A percentile compares a stretch with the other conserved stretches of the same genome.
These are phyloP conservation scores for Penicillium sp. DNA, from an alignment of 2,329 filamentous ascomycete species.

Conservation along the genomic window DNA sequence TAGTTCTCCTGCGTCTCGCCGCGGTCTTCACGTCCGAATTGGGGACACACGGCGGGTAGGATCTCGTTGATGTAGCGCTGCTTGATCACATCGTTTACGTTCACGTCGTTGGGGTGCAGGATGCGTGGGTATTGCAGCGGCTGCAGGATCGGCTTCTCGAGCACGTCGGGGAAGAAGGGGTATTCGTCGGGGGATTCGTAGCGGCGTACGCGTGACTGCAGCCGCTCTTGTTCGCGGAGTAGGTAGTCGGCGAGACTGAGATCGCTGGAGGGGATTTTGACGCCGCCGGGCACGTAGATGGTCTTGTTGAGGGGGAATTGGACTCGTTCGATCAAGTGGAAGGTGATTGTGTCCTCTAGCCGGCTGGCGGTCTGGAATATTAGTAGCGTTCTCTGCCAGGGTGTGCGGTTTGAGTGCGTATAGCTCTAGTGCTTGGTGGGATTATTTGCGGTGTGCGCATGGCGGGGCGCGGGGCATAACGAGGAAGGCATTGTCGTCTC, in stretches of 20 bases:
- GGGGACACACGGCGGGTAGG: slow-evolving; percentile 75
- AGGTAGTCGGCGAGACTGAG: slow-evolving; percentile 94
- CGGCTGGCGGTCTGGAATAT: slow-evolving; percentile 55
- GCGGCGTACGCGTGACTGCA: slow-evolving; percentile 89
- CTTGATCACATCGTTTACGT: slow-evolving; percentile 85
- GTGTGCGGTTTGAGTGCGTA: background rate
- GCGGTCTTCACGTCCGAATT: slow-evolving; percentile 69
- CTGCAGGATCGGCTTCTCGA: slow-evolving; percentile 77
- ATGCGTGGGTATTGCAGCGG: slow-evolving; percentile 84
- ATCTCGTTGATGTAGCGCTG: slow-evolving; percentile 76
- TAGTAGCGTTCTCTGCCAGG: slow-evolving; percentile 1
- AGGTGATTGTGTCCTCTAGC: slow-evolving; percentile 95
- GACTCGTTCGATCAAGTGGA: slow-evolving; percentile 94
- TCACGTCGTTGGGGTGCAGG: slow-evolving; percentile 81
- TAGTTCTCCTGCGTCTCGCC: slow-evolving; percentile 92
- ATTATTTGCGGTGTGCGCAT: slow-evolving; percentile 1
- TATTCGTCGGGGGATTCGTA: slow-evolving; percentile 97
- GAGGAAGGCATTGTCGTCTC: background rate
- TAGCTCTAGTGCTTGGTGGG: background rate
- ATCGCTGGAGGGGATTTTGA: slow-evolving; percentile 66
- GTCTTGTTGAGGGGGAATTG: slow-evolving; percentile 89
- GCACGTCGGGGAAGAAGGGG: slow-evolving; percentile 83
- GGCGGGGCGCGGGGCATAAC: slow-evolving; percentile 11
- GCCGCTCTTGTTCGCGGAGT: slow-evolving; percentile 77
- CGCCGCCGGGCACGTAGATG: slow-evolving; percentile 77